A percentile compares a stretch with the other conserved stretches of the same genome.
Evolutionary conservation across 768 basidiomycete species (phyloP).

Genomic region (Tricholoma terreum): DNA sequence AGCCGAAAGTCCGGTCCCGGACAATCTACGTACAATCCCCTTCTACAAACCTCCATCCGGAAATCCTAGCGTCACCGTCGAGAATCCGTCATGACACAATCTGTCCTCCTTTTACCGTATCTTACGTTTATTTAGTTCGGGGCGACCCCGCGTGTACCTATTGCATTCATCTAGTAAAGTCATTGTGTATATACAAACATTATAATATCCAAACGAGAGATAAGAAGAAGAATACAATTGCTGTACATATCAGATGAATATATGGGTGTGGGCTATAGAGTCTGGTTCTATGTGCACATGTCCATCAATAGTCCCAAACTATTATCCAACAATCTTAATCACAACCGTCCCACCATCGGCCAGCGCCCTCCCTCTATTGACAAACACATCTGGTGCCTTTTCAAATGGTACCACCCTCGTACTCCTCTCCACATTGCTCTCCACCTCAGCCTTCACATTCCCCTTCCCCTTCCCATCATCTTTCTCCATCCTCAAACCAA

Average conservation of each 20-base stretch:
- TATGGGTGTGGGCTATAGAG: background rate
- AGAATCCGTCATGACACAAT: conserved; percentile 31
- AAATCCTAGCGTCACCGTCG: conserved; percentile 39
- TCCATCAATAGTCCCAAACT: conserved; percentile 1
- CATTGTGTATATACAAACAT: background rate
- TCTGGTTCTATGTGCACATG: background rate
- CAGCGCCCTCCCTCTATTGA: conserved; percentile 30
- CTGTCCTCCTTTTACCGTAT: background rate
- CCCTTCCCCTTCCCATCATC: conserved; percentile 12
- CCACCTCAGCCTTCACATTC: background rate
- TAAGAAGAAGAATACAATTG: too few relatives aligned
- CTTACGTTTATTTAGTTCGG: background rate
- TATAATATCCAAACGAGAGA: background rate
- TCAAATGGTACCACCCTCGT: conserved; percentile 50
- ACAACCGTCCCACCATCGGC: conserved; percentile 43
- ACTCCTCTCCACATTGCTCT: background rate
- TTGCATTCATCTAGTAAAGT: background rate
- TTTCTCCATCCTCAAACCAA: conserved; percentile 29
- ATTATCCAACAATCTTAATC: conserved; percentile 39
- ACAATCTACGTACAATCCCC: conserved; percentile 76
- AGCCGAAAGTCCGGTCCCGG: conserved; percentile 54
- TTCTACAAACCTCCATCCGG: conserved; percentile 53
- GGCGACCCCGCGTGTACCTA: background rate
- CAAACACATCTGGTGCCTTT: conserved; percentile 50
- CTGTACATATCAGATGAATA: too few relatives aligned